These are phyloP conservation scores for Chytriomyces sp. DNA, from an alignment of 192 early-diverging fungal species.

Conservation along the genomic window DNA sequence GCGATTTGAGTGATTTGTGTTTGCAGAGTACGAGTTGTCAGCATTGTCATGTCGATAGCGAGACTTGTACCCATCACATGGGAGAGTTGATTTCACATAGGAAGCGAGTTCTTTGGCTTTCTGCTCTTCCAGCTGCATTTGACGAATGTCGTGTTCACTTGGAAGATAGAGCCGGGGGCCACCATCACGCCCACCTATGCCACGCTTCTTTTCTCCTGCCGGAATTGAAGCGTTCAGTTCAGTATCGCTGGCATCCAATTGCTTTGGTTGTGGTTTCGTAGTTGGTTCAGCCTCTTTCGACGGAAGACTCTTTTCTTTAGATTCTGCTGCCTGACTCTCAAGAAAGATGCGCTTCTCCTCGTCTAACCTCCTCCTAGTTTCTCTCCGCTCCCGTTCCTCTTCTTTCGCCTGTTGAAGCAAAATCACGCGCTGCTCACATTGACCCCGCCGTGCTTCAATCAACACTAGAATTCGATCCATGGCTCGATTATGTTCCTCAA, in stretches of 20 bases:
- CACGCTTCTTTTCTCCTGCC: neutral
- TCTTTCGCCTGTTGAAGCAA: conserved; percentile 8
- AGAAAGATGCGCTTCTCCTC: neutral
- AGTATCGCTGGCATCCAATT: neutral
- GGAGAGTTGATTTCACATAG: too few species aligned
- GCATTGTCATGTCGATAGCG: too few species aligned
- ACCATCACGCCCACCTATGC: conserved; percentile 2
- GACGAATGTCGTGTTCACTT: neutral
- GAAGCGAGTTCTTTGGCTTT: too few species aligned
- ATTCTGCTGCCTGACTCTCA: neutral
- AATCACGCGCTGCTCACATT: conserved; percentile 5
- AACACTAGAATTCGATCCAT: neutral
- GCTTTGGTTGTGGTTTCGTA: neutral
- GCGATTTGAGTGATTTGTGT: too few species aligned
- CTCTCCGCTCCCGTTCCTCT: neutral
- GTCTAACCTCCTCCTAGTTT: neutral
- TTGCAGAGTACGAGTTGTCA: too few species aligned
- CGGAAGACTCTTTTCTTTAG: neutral
- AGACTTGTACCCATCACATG: too few species aligned
- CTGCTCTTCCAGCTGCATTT: neutral
- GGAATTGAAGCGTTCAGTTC: neutral
- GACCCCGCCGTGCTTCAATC: neutral
- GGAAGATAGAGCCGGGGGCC: neutral
- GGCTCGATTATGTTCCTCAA: neutral
- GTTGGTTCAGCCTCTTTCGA: neutral